Base-by-base conservation (phyloP, 2,329 filamentous ascomycete species). In the Aspergillus tanneri region DNA sequence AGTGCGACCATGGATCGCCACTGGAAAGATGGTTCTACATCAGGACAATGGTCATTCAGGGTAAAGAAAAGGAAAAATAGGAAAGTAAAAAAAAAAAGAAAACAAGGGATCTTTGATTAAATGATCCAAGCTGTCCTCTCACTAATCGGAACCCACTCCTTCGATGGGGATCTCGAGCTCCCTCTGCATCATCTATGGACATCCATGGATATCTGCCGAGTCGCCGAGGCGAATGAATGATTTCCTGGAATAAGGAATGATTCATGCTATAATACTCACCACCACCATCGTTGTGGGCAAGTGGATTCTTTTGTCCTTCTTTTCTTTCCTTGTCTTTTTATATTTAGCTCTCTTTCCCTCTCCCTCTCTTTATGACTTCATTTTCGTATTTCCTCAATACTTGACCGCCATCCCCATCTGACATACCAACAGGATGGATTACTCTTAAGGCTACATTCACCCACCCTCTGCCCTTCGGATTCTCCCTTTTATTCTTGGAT, bases 401-500 rank as follows among this genome's bases (percentile, higher is more conserved):
- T 30, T 45, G 43, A 45, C 43, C 43, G 43, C 43, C 36, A 28
- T 19, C 28, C n/a, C 43, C 24, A 45, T 45, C 42, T 37, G 42
- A 43, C 41, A 36, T 32, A 16, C 41, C 21, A 28, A 10, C 39
- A 10, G 14, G 18, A 12, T n/a, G 10, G 12, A 34, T 18, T 34
- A 34, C 19, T 34, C 16, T 19, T 34, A 34, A 34, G 30, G 30
- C 30, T 34, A 19, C 30, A 18, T 18, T 18, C 19, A 11, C 30
- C 30, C 28, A 16, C 30, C n/a, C n/a, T n/a, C n/a, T n/a, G n/a
- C n/a, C n/a, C n/a, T n/a, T n/a, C n/a, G n/a, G n/a, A n/a, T n/a
- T n/a, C n/a, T n/a, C n/a, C n/a, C n/a, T n/a, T n/a, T n/a, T n/a
- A 34, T 34, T 34, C 6, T 18, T 3, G 14, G 30, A 16, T 14